These are phyloP conservation scores for Acanthochlamys bracteata DNA, from an alignment of 106 monocot species.

Conservation along the genomic window DNA sequence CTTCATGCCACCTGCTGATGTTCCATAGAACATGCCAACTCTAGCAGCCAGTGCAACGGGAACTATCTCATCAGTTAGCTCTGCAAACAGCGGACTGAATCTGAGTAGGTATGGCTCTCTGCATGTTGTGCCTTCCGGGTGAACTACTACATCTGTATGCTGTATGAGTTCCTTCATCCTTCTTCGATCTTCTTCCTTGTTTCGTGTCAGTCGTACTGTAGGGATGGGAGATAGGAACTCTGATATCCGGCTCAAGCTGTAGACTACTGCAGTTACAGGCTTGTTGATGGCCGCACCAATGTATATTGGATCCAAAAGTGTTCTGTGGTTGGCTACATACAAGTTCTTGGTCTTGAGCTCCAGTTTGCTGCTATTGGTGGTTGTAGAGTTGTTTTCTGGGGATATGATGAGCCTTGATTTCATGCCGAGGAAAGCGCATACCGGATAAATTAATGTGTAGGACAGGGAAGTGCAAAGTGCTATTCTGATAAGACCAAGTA, in stretches of 20 bases:
- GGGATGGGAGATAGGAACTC: constrained; percentile 48
- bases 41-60: constrained; percentile 40
- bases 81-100: constrained; percentile 76
- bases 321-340: constrained; percentile 75
- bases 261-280: constrained; percentile 29
- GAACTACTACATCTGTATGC: constrained; percentile 34
- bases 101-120: constrained; percentile 58
- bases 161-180: constrained; percentile 25
- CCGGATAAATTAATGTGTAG: constrained; percentile 15
- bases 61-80: constrained; percentile 37
- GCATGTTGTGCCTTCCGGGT: constrained; percentile 73
- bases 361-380: not conserved
- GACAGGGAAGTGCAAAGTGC: constrained; percentile 20
- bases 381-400: not conserved
- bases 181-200: constrained; percentile 37
- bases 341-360: constrained; percentile 6
- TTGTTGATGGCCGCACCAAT: constrained; percentile 31
- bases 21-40: constrained; percentile 64
- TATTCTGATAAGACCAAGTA: constrained; percentile 24
- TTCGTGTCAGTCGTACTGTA: constrained; percentile 34
- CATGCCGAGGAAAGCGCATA: constrained; percentile 25
- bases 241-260: constrained; percentile 45
- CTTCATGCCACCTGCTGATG: constrained; percentile 50
- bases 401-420: constrained; percentile 13
- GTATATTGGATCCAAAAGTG: constrained; percentile 60